Percentiles rank a stretch among this genome's conserved stretches.
Conservation (phyloP, 2,329 filamentous ascomycete species). For the Emergomyces orientalis region DNA sequence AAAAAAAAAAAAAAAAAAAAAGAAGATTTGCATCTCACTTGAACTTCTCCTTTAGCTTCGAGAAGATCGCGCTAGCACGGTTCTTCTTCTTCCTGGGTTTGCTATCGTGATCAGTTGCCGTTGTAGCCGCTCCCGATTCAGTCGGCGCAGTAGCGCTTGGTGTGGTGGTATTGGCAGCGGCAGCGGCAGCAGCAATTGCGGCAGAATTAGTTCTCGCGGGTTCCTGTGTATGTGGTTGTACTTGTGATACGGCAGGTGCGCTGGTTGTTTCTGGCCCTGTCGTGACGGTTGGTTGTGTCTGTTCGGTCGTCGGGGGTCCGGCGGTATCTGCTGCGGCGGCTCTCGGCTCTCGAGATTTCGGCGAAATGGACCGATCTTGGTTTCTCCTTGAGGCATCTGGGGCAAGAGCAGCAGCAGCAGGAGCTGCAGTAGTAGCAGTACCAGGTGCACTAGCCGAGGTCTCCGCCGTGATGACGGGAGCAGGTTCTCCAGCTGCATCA, state of each 20-base stretch:
- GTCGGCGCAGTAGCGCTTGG: slow-evolving; percentile 10
- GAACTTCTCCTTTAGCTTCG: slow-evolving; percentile 47
- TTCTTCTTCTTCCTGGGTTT: slow-evolving; percentile 55
- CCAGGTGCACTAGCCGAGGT: slow-evolving; percentile 31
- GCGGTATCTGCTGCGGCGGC: slow-evolving; percentile 15
- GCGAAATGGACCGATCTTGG: slow-evolving; percentile 13
- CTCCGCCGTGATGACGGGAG: slow-evolving; percentile 34
- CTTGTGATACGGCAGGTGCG: slow-evolving; percentile 12
- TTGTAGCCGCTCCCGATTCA: slow-evolving; percentile 17
- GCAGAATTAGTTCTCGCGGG: slow-evolving; percentile 12
- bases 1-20: background rate
- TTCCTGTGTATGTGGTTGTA: slow-evolving; percentile 11
- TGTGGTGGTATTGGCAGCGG: slow-evolving; percentile 18
- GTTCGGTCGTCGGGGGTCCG: slow-evolving; percentile 5
- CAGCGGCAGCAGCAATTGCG: slow-evolving; percentile 14
- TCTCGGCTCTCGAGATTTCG: slow-evolving; percentile 21
- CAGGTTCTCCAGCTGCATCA: slow-evolving; percentile 28
- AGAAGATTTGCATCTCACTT: slow-evolving; percentile 21
- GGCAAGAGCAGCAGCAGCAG: slow-evolving; percentile 7
- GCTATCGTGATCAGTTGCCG: slow-evolving; percentile 20
- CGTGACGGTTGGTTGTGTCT: slow-evolving; percentile 10
- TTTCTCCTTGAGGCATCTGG: slow-evolving; percentile 13
- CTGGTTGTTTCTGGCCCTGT: slow-evolving; percentile 18
- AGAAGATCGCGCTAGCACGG: slow-evolving; percentile 54
- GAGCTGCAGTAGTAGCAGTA: slow-evolving; percentile 13